Conservation (phyloP, 2,329 filamentous ascomycete species). For the Fusarium beomiforme region DNA sequence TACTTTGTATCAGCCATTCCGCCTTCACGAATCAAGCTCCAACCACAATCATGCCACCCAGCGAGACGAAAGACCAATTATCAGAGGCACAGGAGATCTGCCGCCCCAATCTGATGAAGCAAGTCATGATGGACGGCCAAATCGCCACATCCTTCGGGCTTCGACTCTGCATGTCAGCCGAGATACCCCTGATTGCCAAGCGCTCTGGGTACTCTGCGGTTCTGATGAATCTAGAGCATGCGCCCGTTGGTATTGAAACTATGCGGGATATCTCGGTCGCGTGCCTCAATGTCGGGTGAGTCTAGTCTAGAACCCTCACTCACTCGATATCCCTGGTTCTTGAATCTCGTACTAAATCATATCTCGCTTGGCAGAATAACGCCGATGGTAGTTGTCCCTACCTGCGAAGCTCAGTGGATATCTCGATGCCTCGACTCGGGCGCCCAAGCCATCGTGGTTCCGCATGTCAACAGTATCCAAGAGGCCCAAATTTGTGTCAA, state of each 20-base stretch:
- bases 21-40: too few species aligned
- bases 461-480: not conserved
- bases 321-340: too few species aligned
- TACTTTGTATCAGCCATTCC: too few species aligned
- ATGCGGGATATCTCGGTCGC: not conserved
- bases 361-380: not conserved
- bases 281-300: not conserved
- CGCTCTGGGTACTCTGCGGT: not conserved
- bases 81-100: not conserved
- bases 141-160: not conserved
- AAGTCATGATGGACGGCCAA: not conserved
- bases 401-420: not conserved
- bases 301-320: not conserved
- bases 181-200: not conserved
- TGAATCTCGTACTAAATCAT: not conserved
- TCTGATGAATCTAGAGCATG: not conserved
- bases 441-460: not conserved
- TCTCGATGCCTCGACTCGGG: not conserved
- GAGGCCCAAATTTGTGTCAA: not conserved
- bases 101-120: not conserved
- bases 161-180: not conserved
- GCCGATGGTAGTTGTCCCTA: not conserved
- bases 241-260: not conserved
- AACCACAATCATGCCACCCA: not conserved
- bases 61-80: not conserved